A percentile compares a stretch with the other conserved stretches of the same genome.
Conservation (phyloP, 176 grass and related monocot species). For the Oryza glaberrima region DNA sequence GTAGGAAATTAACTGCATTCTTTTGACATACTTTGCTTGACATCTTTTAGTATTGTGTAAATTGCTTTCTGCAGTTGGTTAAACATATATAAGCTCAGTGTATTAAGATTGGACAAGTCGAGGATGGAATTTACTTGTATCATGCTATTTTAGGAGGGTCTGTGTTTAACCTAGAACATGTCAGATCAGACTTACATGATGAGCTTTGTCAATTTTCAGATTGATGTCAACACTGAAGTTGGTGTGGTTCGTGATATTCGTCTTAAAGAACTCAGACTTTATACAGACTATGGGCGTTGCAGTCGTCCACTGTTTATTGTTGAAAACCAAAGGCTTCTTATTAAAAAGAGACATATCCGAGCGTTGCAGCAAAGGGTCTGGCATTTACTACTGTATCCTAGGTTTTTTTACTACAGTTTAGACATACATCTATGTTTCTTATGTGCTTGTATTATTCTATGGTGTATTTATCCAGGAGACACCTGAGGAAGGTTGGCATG, state of each 20-base stretch:
- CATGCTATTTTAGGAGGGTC: neutral
- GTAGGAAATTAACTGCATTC: neutral
- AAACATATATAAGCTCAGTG: constrained; percentile 7
- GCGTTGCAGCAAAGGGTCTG: constrained; percentile 91
- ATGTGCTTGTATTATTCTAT: constrained; percentile 26
- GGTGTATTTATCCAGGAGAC: constrained; percentile 70
- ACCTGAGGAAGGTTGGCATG: constrained; percentile 94
- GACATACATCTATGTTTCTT: constrained; percentile 31
- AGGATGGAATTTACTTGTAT: neutral
- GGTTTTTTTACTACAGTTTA: constrained; percentile 23
- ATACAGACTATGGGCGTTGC: constrained; percentile 98
- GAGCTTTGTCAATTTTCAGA: constrained; percentile 55
- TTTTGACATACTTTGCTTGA: neutral
- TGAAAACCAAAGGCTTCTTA: constrained; percentile 89
- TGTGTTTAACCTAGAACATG: neutral
- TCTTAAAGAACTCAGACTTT: constrained; percentile 92
- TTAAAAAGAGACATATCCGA: constrained; percentile 86
- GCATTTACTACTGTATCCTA: constrained; percentile 28
- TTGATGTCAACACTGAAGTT: constrained; percentile 99
- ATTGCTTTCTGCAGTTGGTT: neutral
- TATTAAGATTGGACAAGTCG: constrained; percentile 12
- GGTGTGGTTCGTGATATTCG: constrained; percentile 95
- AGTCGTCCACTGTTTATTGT: constrained; percentile 96
- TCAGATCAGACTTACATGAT: constrained; percentile 19
- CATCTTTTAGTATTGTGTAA: neutral